These are phyloP conservation scores for Fraxinus quadrangulata DNA, from an alignment of 257 asterid genomes.

Conservation along the genomic window DNA sequence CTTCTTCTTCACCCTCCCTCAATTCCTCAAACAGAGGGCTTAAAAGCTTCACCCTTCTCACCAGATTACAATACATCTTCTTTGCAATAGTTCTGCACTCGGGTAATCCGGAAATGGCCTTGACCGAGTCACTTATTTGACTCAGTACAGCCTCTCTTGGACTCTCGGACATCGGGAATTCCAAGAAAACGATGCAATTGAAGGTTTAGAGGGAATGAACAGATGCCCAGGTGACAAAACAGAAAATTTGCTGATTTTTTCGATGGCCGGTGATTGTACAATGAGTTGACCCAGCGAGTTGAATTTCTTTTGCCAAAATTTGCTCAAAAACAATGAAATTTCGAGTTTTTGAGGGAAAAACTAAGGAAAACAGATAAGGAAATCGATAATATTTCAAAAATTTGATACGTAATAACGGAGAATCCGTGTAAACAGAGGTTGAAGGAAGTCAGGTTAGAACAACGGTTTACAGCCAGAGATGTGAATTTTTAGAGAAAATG, in stretches of 20 bases:
- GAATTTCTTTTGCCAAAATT: neutral
- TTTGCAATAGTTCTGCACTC: constrained; percentile 71
- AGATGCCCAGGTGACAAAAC: constrained; percentile 19
- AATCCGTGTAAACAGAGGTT: neutral
- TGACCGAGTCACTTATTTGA: constrained; percentile 62
- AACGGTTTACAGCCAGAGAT: neutral
- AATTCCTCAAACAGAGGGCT: constrained; percentile 90
- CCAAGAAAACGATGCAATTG: constrained; percentile 31
- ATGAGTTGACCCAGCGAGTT: constrained; percentile 20
- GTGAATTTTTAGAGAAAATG: too few species aligned
- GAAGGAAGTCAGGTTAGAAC: neutral
- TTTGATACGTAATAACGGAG: neutral
- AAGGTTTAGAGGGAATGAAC: constrained; percentile 14
- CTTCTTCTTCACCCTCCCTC: constrained; percentile 52
- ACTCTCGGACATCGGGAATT: constrained; percentile 47
- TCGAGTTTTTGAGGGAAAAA: constrained; percentile 3
- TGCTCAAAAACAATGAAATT: neutral
- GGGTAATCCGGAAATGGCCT: constrained; percentile 59
- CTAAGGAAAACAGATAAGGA: neutral
- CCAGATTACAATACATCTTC: constrained; percentile 75
- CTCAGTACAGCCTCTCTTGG: constrained; percentile 47
- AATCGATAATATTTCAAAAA: constrained; percentile 18
- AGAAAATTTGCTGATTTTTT: constrained; percentile 14
- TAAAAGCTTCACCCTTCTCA: constrained; percentile 81
- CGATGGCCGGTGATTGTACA: neutral